These are phyloP conservation scores for Staphylotrichum longicolle DNA, from an alignment of 495 filamentous ascomycete species.

Conservation along the genomic window DNA sequence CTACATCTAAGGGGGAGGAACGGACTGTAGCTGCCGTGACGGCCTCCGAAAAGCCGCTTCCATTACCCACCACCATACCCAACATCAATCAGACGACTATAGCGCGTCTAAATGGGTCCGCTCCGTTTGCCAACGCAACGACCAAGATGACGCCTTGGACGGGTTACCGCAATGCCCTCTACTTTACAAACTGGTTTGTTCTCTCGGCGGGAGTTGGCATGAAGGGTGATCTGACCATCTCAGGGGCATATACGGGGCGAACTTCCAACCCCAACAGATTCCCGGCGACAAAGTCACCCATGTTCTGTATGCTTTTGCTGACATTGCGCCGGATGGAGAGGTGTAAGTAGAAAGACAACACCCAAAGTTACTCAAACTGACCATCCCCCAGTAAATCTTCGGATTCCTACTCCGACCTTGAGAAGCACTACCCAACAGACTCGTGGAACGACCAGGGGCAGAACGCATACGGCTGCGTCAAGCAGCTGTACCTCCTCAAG, in stretches of 20 bases:
- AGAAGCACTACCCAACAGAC: slow-evolving; percentile 74
- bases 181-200: slow-evolving; percentile 49
- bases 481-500: slow-evolving; percentile 84
- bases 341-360: slow-evolving; percentile 53
- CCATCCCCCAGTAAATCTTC: slow-evolving; percentile 42
- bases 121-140: slow-evolving; percentile 10
- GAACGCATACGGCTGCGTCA: slow-evolving; percentile 76
- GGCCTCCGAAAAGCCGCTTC: not conserved
- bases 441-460: slow-evolving; percentile 64
- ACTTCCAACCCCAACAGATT: slow-evolving; percentile 73
- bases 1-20: not conserved
- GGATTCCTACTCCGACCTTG: slow-evolving; percentile 57
- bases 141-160: not conserved
- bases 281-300: slow-evolving; percentile 78
- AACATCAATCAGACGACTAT: not conserved
- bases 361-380: not conserved
- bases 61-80: not conserved
- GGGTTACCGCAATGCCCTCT: slow-evolving; percentile 39
- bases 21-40: not conserved
- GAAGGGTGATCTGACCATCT: slow-evolving; percentile 29
- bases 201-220: not conserved
- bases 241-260: slow-evolving; percentile 74
- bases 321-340: slow-evolving; percentile 74
- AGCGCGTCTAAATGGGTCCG: not conserved
- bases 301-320: slow-evolving; percentile 84